Percentiles rank a stretch among this genome's conserved stretches.
These are phyloP conservation scores for Omphalea diandra DNA, from an alignment of 441 rosid genomes.

Conservation along the genomic window DNA sequence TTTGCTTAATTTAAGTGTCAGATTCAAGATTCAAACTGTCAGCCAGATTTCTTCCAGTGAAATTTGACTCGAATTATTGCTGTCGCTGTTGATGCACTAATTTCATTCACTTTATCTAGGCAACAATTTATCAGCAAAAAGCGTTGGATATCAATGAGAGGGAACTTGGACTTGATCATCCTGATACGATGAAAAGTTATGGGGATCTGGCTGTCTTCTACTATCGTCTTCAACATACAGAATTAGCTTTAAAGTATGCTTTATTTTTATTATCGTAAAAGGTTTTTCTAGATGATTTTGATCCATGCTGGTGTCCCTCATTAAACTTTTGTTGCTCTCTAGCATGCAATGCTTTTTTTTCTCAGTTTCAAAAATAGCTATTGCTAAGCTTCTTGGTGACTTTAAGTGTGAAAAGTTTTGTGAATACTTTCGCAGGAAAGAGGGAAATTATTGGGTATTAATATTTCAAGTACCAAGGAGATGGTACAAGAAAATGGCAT, in stretches of 20 bases:
- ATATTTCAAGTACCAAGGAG: not conserved
- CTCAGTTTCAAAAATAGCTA: not conserved
- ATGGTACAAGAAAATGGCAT: not conserved
- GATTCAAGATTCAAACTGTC: not conserved
- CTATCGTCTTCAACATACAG: conserved; percentile 73
- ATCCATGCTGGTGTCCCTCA: not conserved
- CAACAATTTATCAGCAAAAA: conserved; percentile 89
- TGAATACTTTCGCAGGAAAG: conserved; percentile 8
- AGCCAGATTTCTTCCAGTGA: conserved; percentile 3
- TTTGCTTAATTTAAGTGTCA: not conserved
- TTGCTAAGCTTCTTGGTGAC: not conserved
- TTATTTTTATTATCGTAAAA: conserved; percentile 22
- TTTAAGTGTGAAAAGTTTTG: conserved; percentile 14
- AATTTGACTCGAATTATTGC: conserved; percentile 8
- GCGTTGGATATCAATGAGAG: conserved; percentile 93
- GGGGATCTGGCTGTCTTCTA: conserved; percentile 72
- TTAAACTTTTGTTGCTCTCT: not conserved
- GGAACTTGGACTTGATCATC: conserved; percentile 95
- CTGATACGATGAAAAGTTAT: conserved; percentile 77
- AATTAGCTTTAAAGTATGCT: conserved; percentile 75
- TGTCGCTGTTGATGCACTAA: conserved; percentile 31
- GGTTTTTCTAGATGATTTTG: conserved; percentile 6
- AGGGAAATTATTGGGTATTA: not conserved
- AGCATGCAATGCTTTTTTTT: conserved; percentile 3
- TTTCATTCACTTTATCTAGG: conserved; percentile 48